phyloP scores from a whole-genome alignment of 176 grass and related monocot genomes.

The Themeda triandra region DNA sequence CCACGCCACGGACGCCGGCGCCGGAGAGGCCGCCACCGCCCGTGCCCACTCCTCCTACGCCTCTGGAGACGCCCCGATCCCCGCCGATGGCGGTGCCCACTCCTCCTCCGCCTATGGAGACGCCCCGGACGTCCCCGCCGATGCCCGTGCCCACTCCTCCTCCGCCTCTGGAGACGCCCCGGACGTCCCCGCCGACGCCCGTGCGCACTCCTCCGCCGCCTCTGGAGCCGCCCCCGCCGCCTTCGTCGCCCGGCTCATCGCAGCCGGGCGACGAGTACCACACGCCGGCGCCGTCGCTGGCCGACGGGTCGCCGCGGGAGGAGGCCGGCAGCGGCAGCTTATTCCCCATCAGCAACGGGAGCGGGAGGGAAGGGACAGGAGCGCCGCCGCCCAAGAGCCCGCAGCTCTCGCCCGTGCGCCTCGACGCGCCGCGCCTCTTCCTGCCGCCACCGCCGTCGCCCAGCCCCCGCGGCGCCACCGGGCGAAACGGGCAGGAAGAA shows the following conservation, averaged over 20 bases:
- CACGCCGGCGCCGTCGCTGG: conserved; percentile 44
- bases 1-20: conserved; percentile 27
- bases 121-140: conserved; percentile 4
- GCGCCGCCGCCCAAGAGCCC: conserved; percentile 26
- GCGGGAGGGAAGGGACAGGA: neutral
- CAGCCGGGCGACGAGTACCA: conserved; percentile 37
- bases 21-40: conserved; percentile 41
- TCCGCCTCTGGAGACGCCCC: neutral
- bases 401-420: conserved; percentile 34
- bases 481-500: neutral
- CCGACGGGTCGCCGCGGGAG: conserved; percentile 16
- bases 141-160: conserved; percentile 4
- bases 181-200: conserved; percentile 10
- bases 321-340: neutral
- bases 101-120: conserved; percentile 2
- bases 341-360: neutral
- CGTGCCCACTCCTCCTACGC: neutral
- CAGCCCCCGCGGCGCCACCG: neutral
- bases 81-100: neutral
- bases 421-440: neutral
- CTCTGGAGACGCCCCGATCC: neutral
- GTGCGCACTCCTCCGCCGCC: neutral
- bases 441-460: neutral
- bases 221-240: neutral
- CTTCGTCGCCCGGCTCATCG: neutral